These are phyloP conservation scores for Neodidymelliopsis sp. DNA, from an alignment of 2,329 filamentous ascomycete genomes.

Conservation along the genomic window DNA sequence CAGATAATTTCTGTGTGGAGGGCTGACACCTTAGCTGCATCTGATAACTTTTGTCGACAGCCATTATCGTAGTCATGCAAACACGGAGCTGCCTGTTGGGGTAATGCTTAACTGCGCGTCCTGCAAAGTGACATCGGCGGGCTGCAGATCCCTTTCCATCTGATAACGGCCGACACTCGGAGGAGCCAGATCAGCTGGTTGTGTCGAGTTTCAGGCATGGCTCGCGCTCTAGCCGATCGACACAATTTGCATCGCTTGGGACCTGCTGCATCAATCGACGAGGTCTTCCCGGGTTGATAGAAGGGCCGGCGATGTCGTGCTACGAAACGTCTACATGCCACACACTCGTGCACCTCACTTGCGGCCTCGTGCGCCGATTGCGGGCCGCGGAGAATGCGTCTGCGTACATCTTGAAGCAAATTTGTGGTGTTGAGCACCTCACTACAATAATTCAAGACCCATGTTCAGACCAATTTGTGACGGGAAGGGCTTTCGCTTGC, in stretches of 20 bases:
- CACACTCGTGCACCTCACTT: slow-evolving; percentile 7
- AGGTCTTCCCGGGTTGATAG: slow-evolving; percentile 8
- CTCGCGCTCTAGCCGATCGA: slow-evolving; percentile 7
- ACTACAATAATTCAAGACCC: background rate
- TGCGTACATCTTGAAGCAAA: background rate
- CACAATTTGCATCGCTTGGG: slow-evolving; percentile 11
- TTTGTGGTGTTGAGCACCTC: background rate
- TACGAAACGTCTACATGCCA: slow-evolving; percentile 11
- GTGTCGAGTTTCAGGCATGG: background rate
- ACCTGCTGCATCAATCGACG: slow-evolving; percentile 17
- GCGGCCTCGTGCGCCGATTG: slow-evolving; percentile 15
- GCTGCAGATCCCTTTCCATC: slow-evolving; percentile 32
- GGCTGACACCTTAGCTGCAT: slow-evolving; percentile 32
- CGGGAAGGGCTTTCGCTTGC: slow-evolving; percentile 25
- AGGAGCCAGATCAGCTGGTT: slow-evolving; percentile 15
- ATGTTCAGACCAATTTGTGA: background rate
- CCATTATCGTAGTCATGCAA: slow-evolving; percentile 16
- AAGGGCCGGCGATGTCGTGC: slow-evolving; percentile 20
- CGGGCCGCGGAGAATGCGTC: slow-evolving; percentile 1
- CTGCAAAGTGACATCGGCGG: slow-evolving; percentile 36
- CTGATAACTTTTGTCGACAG: slow-evolving; percentile 41
- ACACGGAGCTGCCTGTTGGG: slow-evolving; percentile 30
- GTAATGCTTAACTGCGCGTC: slow-evolving; percentile 16
- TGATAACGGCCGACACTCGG: slow-evolving; percentile 44
- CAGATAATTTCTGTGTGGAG: slow-evolving; percentile 36